phyloP scores from a whole-genome alignment of 352 stramenopile species.

The Nothophytophthora sp. region DNA sequence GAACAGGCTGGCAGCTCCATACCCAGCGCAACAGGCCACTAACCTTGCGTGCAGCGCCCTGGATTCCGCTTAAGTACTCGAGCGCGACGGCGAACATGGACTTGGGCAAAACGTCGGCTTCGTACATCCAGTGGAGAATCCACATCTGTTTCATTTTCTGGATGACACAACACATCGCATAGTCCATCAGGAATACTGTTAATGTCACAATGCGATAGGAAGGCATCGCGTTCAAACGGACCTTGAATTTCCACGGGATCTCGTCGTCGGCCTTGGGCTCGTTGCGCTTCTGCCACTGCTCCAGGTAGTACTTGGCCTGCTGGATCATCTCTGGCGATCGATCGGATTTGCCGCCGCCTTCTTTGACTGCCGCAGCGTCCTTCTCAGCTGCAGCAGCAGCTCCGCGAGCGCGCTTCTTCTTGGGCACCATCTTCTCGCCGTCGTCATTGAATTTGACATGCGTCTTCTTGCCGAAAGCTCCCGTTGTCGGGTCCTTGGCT shows the following conservation, averaged over 20 bases:
- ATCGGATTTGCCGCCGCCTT: conserved; percentile 66
- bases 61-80: conserved; percentile 72
- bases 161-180: conserved; percentile 4
- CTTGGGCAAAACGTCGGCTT: conserved; percentile 79
- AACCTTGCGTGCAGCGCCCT: conserved; percentile 64
- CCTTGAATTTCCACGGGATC: conserved; percentile 84
- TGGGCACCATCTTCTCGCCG: conserved; percentile 47
- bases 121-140: conserved; percentile 85
- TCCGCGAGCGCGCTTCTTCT: conserved; percentile 53
- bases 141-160: conserved; percentile 86
- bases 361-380: conserved; percentile 25
- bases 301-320: conserved; percentile 80
- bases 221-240: conserved; percentile 13
- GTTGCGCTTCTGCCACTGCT: conserved; percentile 70
- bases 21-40: neutral
- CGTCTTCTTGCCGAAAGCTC: conserved; percentile 29
- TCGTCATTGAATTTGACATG: conserved; percentile 76
- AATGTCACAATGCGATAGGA: too few relatives aligned
- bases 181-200: neutral
- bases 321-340: conserved; percentile 81
- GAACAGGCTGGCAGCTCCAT: too few relatives aligned
- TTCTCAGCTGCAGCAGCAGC: conserved; percentile 17
- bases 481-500: neutral
- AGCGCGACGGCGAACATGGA: conserved; percentile 77
- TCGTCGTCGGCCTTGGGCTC: conserved; percentile 53